Evolutionary conservation across 2,329 filamentous ascomycete species (phyloP).

Genomic region (Ascochyta fabae): DNA sequence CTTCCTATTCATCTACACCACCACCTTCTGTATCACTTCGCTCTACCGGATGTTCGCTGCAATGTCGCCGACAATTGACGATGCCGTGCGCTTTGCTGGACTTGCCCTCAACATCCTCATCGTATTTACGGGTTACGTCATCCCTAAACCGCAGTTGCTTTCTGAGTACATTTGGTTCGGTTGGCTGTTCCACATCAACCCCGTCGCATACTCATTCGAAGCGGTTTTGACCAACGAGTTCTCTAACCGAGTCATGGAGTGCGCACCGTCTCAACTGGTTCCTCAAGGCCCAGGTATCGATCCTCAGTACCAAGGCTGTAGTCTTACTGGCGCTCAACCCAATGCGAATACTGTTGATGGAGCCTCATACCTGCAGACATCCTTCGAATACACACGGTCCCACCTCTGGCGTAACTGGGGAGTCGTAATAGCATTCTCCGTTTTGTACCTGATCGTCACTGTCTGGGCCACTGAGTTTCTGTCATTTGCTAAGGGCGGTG

Average conservation of each 20-base stretch:
- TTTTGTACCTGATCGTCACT: slow-evolving; percentile 76
- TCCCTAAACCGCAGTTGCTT: slow-evolving; percentile 67
- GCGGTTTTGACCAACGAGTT: slow-evolving; percentile 73
- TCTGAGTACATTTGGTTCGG: slow-evolving; percentile 69
- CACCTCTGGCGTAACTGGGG: slow-evolving; percentile 78
- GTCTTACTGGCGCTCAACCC: slow-evolving; percentile 63
- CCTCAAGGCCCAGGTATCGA: slow-evolving; percentile 63
- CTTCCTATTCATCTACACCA: slow-evolving; percentile 68
- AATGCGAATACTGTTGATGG: slow-evolving; percentile 61
- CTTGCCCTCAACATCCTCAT: slow-evolving; percentile 67
- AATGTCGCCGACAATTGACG: slow-evolving; percentile 68
- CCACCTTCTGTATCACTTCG: slow-evolving; percentile 66
- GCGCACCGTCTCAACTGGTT: slow-evolving; percentile 64
- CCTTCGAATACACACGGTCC: slow-evolving; percentile 63
- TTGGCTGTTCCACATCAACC: slow-evolving; percentile 54
- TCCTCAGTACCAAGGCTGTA: slow-evolving; percentile 66
- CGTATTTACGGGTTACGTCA: slow-evolving; percentile 72
- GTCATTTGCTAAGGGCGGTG: slow-evolving; percentile 66
- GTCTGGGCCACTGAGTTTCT: slow-evolving; percentile 73
- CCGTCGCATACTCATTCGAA: slow-evolving; percentile 68
- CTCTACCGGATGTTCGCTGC: slow-evolving; percentile 72
- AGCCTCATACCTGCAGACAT: slow-evolving; percentile 59
- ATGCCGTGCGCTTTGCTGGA: slow-evolving; percentile 69
- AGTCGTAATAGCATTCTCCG: slow-evolving; percentile 75
- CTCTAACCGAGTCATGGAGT: slow-evolving; percentile 62